These are phyloP conservation scores for Malassezia furfur DNA, from an alignment of 1,284 basidiomycete species.

Conservation along the genomic window DNA sequence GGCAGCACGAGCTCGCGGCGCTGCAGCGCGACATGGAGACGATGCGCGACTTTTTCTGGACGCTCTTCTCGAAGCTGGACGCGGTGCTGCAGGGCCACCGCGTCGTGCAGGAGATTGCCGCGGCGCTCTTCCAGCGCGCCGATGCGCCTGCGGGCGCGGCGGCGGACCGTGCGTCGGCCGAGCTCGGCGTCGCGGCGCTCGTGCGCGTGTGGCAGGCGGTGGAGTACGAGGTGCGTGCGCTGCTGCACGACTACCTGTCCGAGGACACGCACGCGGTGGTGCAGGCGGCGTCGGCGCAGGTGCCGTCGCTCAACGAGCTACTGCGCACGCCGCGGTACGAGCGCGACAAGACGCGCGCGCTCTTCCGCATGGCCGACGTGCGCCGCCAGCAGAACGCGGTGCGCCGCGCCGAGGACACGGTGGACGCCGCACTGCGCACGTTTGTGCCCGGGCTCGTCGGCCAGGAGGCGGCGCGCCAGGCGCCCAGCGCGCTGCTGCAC, in stretches of 20 bases:
- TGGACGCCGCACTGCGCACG: slow-evolving; percentile 72
- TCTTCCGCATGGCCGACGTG: slow-evolving; percentile 76
- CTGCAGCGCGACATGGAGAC: slow-evolving; percentile 40
- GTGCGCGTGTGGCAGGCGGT: slow-evolving; percentile 85
- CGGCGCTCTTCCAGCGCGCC: slow-evolving; percentile 25
- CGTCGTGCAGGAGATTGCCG: slow-evolving; percentile 73
- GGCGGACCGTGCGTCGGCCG: slow-evolving; percentile 11
- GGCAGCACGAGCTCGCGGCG: slow-evolving; percentile 25
- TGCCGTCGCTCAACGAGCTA: slow-evolving; percentile 87
- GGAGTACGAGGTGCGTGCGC: slow-evolving; percentile 67
- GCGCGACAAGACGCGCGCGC: slow-evolving; percentile 41
- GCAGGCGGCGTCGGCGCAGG: slow-evolving; percentile 62
- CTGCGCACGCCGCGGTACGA: slow-evolving; percentile 50
- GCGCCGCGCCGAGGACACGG: slow-evolving; percentile 72
- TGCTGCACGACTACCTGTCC: slow-evolving; percentile 84
- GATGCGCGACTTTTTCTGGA: slow-evolving; percentile 85
- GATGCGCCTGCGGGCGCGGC: slow-evolving; percentile 22
- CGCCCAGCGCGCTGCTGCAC: not conserved
- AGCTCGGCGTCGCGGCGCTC: slow-evolving; percentile 49
- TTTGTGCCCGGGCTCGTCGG: slow-evolving; percentile 83
- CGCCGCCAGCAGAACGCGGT: slow-evolving; percentile 52
- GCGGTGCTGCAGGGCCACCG: slow-evolving; percentile 88
- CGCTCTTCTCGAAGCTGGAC: slow-evolving; percentile 87
- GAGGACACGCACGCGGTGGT: slow-evolving; percentile 72
- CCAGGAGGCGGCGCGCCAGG: slow-evolving; percentile 16